A percentile compares a stretch with the other conserved stretches of the same genome.
These are phyloP conservation scores for Stropharia rugosoannulata DNA, from an alignment of 768 basidiomycete species.

Conservation along the genomic window DNA sequence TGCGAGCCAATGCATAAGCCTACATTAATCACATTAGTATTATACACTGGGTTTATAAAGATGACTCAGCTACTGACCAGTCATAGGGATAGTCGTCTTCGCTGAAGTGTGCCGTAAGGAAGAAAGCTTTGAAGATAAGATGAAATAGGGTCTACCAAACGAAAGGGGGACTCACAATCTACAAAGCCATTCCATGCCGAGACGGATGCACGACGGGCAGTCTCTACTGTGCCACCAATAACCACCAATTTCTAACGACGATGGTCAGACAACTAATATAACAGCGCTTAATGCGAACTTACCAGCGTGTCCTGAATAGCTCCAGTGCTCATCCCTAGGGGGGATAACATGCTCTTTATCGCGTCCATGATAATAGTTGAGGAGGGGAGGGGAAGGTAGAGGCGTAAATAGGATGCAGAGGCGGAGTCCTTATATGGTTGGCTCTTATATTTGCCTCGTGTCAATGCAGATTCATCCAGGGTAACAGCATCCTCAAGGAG, in stretches of 20 bases:
- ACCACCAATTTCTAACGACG: slow-evolving; percentile 78
- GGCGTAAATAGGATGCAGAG: slow-evolving; percentile 31
- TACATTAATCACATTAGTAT: slow-evolving; percentile 25
- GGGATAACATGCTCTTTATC: slow-evolving; percentile 70
- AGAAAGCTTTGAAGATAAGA: slow-evolving; percentile 57
- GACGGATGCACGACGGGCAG: slow-evolving; percentile 74
- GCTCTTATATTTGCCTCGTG: slow-evolving; percentile 43
- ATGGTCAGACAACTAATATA: slow-evolving; percentile 1
- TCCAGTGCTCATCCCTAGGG: slow-evolving; percentile 62
- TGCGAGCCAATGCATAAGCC: slow-evolving; percentile 88
- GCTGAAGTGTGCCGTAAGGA: slow-evolving; percentile 86
- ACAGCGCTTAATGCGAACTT: slow-evolving; percentile 15
- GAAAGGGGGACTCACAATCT: slow-evolving; percentile 56
- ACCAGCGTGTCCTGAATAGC: slow-evolving; percentile 82
- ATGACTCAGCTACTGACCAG: slow-evolving; percentile 48
- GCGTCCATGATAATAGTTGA: slow-evolving; percentile 55
- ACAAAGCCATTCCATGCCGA: slow-evolving; percentile 91
- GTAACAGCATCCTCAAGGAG: slow-evolving; percentile 28
- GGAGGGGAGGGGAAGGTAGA: slow-evolving; percentile 31
- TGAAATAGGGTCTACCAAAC: background rate
- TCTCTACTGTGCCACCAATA: slow-evolving; percentile 87
- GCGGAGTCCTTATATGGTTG: slow-evolving; percentile 40
- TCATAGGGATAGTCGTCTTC: slow-evolving; percentile 88
- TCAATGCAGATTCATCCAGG: slow-evolving; percentile 27
- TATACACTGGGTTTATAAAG: slow-evolving; percentile 5